Percentiles rank a stretch among this genome's conserved stretches.
Evolutionary conservation across 495 filamentous ascomycete species (phyloP).

Genomic region (Eremomyces bilateralis): DNA sequence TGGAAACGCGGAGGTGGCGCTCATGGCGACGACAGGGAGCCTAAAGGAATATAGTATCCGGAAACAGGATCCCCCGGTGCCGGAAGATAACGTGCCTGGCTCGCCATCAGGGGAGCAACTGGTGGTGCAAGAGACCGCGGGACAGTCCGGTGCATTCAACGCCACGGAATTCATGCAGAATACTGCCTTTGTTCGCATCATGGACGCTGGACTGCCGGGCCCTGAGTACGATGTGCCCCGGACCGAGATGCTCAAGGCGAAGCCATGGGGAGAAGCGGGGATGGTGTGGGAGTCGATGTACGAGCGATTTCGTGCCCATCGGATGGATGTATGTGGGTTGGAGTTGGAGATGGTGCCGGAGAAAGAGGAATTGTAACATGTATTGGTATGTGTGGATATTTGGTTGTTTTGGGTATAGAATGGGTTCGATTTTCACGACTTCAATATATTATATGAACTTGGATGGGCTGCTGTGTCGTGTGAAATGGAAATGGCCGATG

Average conservation of each 20-base stretch:
- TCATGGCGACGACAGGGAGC: slow-evolving; percentile 1
- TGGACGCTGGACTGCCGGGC: slow-evolving; percentile 22
- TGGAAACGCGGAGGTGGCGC: slow-evolving; percentile 13
- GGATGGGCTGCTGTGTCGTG: too few relatives aligned
- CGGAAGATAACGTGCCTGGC: slow-evolving; percentile 12
- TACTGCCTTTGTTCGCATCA: slow-evolving; percentile 22
- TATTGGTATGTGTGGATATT: neutral
- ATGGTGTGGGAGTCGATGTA: slow-evolving; percentile 24
- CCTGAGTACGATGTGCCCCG: slow-evolving; percentile 25
- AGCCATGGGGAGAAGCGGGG: slow-evolving; percentile 19
- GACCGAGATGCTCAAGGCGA: slow-evolving; percentile 13
- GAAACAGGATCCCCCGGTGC: slow-evolving; percentile 9
- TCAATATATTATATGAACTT: too few relatives aligned
- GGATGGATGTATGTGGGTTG: slow-evolving; percentile 22
- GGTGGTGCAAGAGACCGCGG: slow-evolving; percentile 8
- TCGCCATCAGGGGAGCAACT: too few relatives aligned
- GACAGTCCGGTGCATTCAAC: slow-evolving; percentile 17
- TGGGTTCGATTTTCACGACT: too few relatives aligned
- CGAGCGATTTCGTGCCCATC: slow-evolving; percentile 17
- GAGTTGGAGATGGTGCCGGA: slow-evolving; percentile 16
- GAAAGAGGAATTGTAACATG: neutral
- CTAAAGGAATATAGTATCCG: slow-evolving; percentile 5
- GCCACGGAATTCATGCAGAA: slow-evolving; percentile 17
- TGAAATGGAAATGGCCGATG: too few relatives aligned
- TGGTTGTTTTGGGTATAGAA: too few relatives aligned